Conservation (phyloP, 495 filamentous ascomycete genomes). For the Penicillium atrosanguineum region DNA sequence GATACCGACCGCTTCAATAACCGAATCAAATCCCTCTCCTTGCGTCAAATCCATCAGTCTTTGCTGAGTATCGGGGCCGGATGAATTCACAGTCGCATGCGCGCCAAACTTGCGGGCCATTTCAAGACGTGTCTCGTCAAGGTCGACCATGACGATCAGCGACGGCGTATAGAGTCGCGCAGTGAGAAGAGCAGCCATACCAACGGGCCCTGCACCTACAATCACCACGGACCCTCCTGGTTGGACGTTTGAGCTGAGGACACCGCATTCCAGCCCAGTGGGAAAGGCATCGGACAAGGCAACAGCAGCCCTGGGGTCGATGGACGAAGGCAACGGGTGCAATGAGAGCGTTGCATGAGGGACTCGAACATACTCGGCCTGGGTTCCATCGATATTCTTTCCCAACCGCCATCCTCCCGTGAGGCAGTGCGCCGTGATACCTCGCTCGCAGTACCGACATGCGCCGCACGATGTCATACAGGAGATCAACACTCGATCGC, state of each 20-base stretch:
- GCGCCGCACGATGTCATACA: conserved; percentile 40
- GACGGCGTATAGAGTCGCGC: conserved; percentile 45
- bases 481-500: conserved; percentile 43
- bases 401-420: conserved; percentile 43
- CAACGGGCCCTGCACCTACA: conserved; percentile 52
- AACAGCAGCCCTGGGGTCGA: conserved; percentile 37
- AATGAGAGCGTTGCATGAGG: conserved; percentile 44
- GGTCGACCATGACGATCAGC: conserved; percentile 44
- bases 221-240: conserved; percentile 47
- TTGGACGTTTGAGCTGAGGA: conserved; percentile 42
- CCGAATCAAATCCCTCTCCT: conserved; percentile 47
- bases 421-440: conserved; percentile 38
- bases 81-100: conserved; percentile 33
- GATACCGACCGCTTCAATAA: conserved; percentile 55
- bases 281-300: conserved; percentile 49
- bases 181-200: conserved; percentile 45
- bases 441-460: conserved; percentile 38
- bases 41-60: conserved; percentile 37
- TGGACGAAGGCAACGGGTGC: conserved; percentile 33
- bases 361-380: conserved; percentile 50
- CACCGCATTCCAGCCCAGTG: conserved; percentile 49
- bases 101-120: conserved; percentile 46
- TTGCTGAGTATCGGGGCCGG: conserved; percentile 24
- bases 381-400: conserved; percentile 46
- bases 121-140: conserved; percentile 38